These are phyloP conservation scores for Kondoa subrosea DNA, from an alignment of 768 basidiomycete genomes.

Conservation along the genomic window DNA sequence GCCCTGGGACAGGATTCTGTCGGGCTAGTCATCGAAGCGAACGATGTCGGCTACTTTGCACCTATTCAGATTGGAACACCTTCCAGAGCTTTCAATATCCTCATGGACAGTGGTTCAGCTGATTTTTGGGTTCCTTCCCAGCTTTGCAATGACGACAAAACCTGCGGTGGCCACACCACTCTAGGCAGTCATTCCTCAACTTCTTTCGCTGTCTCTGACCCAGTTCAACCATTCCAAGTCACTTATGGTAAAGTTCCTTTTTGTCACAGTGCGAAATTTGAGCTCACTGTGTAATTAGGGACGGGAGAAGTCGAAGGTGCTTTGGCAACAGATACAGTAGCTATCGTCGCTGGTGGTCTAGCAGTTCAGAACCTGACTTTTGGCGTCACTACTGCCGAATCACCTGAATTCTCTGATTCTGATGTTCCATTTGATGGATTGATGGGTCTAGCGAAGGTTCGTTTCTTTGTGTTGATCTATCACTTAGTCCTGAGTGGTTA, in stretches of 20 bases:
- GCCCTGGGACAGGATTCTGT: conserved; percentile 37
- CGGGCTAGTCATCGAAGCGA: conserved; percentile 50
- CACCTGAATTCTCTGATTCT: conserved; percentile 24
- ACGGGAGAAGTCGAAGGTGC: conserved; percentile 50
- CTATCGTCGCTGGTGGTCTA: conserved; percentile 43
- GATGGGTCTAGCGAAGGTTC: conserved; percentile 57
- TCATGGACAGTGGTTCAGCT: conserved; percentile 57
- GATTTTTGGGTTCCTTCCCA: conserved; percentile 44
- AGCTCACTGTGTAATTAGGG: conserved; percentile 11
- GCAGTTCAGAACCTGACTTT: conserved; percentile 46
- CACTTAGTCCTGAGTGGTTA: background rate
- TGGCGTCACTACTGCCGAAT: conserved; percentile 34
- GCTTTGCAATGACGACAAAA: conserved; percentile 10
- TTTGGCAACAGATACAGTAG: conserved; percentile 48
- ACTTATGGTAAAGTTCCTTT: conserved; percentile 42
- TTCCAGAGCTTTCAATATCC: conserved; percentile 41
- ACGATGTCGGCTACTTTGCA: conserved; percentile 33
- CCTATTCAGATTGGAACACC: conserved; percentile 46
- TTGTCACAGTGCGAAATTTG: conserved; percentile 18
- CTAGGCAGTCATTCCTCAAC: conserved; percentile 48
- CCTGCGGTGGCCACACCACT: conserved; percentile 46
- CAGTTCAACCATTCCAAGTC: conserved; percentile 40
- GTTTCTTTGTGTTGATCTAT: background rate
- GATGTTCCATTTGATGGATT: conserved; percentile 40
- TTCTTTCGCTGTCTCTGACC: conserved; percentile 42